These are phyloP conservation scores for Podaxis sp. DNA, from an alignment of 768 basidiomycete genomes.

Conservation along the genomic window DNA sequence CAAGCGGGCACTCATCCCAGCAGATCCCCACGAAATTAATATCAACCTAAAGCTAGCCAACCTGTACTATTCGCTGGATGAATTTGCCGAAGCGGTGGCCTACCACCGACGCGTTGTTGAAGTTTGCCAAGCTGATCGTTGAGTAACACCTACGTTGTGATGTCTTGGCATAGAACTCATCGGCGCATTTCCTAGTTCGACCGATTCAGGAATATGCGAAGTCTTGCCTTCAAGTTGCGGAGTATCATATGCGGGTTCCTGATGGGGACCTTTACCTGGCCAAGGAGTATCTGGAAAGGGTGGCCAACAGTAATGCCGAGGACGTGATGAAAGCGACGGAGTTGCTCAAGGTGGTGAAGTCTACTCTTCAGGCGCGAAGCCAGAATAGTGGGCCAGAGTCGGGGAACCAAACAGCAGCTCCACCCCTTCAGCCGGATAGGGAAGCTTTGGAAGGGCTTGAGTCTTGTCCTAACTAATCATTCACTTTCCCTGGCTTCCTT, in stretches of 20 bases:
- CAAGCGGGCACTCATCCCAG: slow-evolving; percentile 83
- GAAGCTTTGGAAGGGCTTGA: not conserved
- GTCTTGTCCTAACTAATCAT: not conserved
- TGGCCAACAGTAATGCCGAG: slow-evolving; percentile 79
- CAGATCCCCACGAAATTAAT: slow-evolving; percentile 72
- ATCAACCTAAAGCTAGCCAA: slow-evolving; percentile 75
- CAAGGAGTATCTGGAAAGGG: slow-evolving; percentile 66
- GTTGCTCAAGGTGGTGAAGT: slow-evolving; percentile 59
- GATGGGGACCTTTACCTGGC: slow-evolving; percentile 72
- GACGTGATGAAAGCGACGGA: slow-evolving; percentile 77
- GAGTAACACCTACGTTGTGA: slow-evolving; percentile 26
- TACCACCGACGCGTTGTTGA: slow-evolving; percentile 84
- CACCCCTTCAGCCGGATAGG: not conserved
- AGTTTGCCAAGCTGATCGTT: slow-evolving; percentile 64
- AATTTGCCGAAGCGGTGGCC: slow-evolving; percentile 65
- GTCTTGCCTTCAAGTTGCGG: slow-evolving; percentile 83
- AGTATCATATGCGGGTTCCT: slow-evolving; percentile 65
- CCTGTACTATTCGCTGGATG: slow-evolving; percentile 66
- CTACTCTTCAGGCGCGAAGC: slow-evolving; percentile 29
- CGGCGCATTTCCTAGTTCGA: slow-evolving; percentile 46
- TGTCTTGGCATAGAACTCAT: slow-evolving; percentile 24
- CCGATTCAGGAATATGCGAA: slow-evolving; percentile 78
- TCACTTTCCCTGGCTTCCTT: not conserved
- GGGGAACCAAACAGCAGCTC: slow-evolving; percentile 1
- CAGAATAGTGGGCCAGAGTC: slow-evolving; percentile 19